A percentile compares a stretch with the other conserved stretches of the same genome.
phyloP scores from a whole-genome alignment of 495 filamentous ascomycete genomes.

The Penicillium canariense region DNA sequence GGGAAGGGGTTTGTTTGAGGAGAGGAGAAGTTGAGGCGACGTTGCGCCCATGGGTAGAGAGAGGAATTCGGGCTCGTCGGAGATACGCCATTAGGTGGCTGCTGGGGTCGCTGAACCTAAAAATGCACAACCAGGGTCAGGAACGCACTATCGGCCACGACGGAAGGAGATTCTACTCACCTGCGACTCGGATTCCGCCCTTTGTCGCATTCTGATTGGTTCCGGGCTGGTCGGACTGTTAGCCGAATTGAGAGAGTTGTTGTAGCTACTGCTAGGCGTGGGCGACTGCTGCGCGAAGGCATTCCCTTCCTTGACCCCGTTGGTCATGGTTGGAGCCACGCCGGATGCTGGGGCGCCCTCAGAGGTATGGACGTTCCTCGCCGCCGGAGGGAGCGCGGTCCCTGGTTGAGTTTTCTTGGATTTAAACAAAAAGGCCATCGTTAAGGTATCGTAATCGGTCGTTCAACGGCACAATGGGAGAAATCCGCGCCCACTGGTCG shows the following conservation, averaged over 20 bases:
- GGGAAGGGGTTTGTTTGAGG: slow-evolving; percentile 87
- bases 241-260: slow-evolving; percentile 61
- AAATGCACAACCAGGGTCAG: background rate
- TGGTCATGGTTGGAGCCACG: slow-evolving; percentile 25
- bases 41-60: slow-evolving; percentile 95
- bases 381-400: slow-evolving; percentile 50
- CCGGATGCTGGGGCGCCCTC: slow-evolving; percentile 39
- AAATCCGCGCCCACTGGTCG: slow-evolving; percentile 9
- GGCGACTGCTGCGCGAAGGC: slow-evolving; percentile 48
- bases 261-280: slow-evolving; percentile 62
- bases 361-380: slow-evolving; percentile 51
- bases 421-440: slow-evolving; percentile 64
- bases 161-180: slow-evolving; percentile 28
- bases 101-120: slow-evolving; percentile 36
- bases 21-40: slow-evolving; percentile 78
- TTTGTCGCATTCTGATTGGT: slow-evolving; percentile 47
- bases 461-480: slow-evolving; percentile 27
- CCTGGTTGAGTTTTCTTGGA: slow-evolving; percentile 56
- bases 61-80: slow-evolving; percentile 51
- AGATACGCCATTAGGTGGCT: slow-evolving; percentile 33
- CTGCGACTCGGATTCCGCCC: slow-evolving; percentile 51
- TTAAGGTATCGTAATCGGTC: slow-evolving; percentile 43
- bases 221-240: slow-evolving; percentile 52
- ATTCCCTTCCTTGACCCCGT: slow-evolving; percentile 43
- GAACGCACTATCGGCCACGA: slow-evolving; percentile 4